Conservation (phyloP, 2,329 filamentous ascomycete species). For the Penicillium corylophilum region DNA sequence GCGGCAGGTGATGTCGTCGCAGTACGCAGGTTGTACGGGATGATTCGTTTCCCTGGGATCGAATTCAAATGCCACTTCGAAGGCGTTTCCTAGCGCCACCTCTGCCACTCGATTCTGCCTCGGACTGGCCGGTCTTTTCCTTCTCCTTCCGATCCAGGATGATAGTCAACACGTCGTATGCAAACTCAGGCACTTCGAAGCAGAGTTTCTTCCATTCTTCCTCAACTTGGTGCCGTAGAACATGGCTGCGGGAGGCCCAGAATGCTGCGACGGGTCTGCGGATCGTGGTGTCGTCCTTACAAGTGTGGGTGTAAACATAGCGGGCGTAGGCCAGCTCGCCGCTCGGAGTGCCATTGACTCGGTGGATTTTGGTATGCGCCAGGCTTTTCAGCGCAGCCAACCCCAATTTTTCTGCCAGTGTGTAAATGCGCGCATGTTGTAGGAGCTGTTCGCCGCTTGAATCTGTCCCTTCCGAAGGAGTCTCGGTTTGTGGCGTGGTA, state of each 20-base stretch:
- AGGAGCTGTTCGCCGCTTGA: constrained; percentile 79
- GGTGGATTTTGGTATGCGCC: constrained; percentile 86
- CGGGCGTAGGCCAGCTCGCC: constrained; percentile 90
- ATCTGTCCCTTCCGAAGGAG: constrained; percentile 64
- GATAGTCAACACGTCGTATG: constrained; percentile 80
- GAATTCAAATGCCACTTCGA: constrained; percentile 25
- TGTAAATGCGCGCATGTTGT: constrained; percentile 87
- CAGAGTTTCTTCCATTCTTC: constrained; percentile 81
- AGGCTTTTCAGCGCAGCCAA: constrained; percentile 69
- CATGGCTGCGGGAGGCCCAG: constrained; percentile 80
- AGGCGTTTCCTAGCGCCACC: constrained; percentile 43
- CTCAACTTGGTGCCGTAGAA: constrained; percentile 81
- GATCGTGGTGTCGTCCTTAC: constrained; percentile 67
- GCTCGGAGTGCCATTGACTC: constrained; percentile 80
- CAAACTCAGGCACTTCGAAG: constrained; percentile 86
- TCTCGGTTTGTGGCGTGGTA: constrained; percentile 64
- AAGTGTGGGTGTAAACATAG: constrained; percentile 81
- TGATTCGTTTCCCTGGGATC: background rate
- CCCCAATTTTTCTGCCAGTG: constrained; percentile 76
- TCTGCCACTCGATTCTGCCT: constrained; percentile 35
- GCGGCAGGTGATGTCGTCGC: background rate
- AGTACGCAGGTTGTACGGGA: background rate
- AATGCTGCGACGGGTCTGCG: constrained; percentile 84
- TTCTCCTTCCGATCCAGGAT: constrained; percentile 49
- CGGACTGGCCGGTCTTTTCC: constrained; percentile 27